These are phyloP conservation scores for Allium fistulosum DNA, from an alignment of 106 monocot species.

Conservation along the genomic window DNA sequence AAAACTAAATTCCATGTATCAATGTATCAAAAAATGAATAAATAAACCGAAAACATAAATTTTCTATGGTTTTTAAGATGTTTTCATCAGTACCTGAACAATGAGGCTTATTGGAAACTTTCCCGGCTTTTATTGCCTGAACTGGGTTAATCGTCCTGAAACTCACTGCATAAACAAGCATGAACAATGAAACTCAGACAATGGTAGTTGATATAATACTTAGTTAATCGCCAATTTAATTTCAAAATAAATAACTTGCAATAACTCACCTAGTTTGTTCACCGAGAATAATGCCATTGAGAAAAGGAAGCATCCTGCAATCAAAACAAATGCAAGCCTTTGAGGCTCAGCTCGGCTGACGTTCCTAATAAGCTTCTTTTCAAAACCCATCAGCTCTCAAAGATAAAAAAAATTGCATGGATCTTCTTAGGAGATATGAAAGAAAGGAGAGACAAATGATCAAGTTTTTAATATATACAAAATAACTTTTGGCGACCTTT, in stretches of 20 bases:
- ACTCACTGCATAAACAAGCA: conserved; percentile 9
- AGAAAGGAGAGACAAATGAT: background rate
- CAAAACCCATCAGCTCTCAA: conserved; percentile 8
- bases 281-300: conserved; percentile 9
- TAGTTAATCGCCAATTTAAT: background rate
- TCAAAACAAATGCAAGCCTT: conserved; percentile 11
- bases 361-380: conserved; percentile 9
- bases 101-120: background rate
- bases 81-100: background rate
- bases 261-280: conserved; percentile 5
- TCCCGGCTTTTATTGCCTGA: background rate
- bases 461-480: background rate
- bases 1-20: too few relatives aligned
- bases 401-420: background rate
- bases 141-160: conserved; percentile 1
- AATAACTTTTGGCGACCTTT: background rate
- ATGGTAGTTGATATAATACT: too few relatives aligned
- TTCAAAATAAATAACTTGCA: background rate
- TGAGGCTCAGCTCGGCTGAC: conserved; percentile 11
- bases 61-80: too few relatives aligned
- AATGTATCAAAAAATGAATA: too few relatives aligned
- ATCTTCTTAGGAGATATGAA: background rate
- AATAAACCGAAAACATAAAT: too few relatives aligned
- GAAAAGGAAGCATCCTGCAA: conserved; percentile 19
- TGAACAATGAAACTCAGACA: background rate